Evolutionary conservation across 192 early-diverging fungal species (phyloP).

Genomic region (Coemansia asiatica): DNA sequence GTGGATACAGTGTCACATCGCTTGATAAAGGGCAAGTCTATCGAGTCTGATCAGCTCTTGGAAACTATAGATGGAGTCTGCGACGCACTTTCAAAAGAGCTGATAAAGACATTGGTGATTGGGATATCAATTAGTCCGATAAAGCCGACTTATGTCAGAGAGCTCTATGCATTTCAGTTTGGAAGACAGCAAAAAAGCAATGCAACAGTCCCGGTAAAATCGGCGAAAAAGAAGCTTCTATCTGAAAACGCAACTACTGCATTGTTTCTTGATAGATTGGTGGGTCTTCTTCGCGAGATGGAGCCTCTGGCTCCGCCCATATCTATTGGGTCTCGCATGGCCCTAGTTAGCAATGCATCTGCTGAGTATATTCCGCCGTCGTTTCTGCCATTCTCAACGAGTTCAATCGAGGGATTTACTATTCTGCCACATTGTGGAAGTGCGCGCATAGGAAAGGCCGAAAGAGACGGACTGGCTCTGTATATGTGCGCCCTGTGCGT

Average conservation of each 20-base stretch:
- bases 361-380: constrained; percentile 23
- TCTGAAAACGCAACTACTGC: constrained; percentile 1
- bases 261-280: constrained; percentile 23
- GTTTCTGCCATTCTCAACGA: constrained; percentile 14
- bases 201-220: not conserved
- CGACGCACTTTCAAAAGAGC: constrained; percentile 17
- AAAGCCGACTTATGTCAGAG: constrained; percentile 35
- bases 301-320: constrained; percentile 17
- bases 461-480: constrained; percentile 8
- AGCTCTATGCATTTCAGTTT: constrained; percentile 49
- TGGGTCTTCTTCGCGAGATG: constrained; percentile 33
- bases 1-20: constrained; percentile 17
- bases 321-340: constrained; percentile 22
- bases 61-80: constrained; percentile 21
- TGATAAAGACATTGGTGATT: constrained; percentile 28
- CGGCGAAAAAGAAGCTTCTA: not conserved
- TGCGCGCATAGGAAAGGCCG: constrained; percentile 31
- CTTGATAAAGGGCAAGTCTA: constrained; percentile 25
- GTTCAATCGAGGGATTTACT: constrained; percentile 12
- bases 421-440: constrained; percentile 44
- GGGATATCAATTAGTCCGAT: constrained; percentile 27
- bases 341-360: constrained; percentile 13
- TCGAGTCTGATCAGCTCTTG: constrained; percentile 39
- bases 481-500: constrained; percentile 38
- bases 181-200: not conserved